These are phyloP conservation scores for Boletus edulis DNA, from an alignment of 768 basidiomycete species.

Conservation along the genomic window DNA sequence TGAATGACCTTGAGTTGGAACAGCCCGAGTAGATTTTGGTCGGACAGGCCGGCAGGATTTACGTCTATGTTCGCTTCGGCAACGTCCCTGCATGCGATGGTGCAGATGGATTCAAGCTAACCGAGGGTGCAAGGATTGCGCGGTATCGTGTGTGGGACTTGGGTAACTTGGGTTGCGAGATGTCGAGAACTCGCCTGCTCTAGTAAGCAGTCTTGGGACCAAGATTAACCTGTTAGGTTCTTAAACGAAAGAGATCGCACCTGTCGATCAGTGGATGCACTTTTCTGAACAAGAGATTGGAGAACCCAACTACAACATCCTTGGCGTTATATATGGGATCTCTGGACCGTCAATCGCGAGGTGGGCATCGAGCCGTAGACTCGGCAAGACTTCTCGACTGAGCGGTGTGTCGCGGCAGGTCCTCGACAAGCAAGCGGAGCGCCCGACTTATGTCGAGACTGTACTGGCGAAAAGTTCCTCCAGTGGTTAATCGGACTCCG, in stretches of 20 bases:
- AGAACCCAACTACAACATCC: too few species aligned
- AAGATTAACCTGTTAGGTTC: too few species aligned
- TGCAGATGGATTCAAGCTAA: conserved; percentile 15
- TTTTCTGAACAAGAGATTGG: too few species aligned
- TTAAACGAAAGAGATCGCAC: too few species aligned
- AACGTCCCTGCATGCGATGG: conserved; percentile 21
- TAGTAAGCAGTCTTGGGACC: too few species aligned
- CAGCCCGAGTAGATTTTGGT: background rate
- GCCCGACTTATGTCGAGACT: conserved; percentile 8
- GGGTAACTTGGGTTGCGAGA: too few species aligned
- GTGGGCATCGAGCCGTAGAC: too few species aligned
- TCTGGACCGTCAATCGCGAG: too few species aligned
- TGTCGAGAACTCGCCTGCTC: too few species aligned
- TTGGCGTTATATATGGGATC: too few species aligned
- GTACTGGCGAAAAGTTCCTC: conserved; percentile 4
- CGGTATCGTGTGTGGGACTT: conserved; percentile 13
- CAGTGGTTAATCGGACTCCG: conserved; percentile 4
- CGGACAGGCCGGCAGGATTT: conserved; percentile 12
- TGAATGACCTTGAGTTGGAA: conserved; percentile 13
- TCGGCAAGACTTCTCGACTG: too few species aligned
- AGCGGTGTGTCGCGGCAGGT: background rate
- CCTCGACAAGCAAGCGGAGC: background rate
- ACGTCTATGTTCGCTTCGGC: conserved; percentile 10
- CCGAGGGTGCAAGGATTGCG: conserved; percentile 15
- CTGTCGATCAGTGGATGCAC: too few species aligned